Evolutionary conservation across 2,329 filamentous ascomycete genomes (phyloP).

Genomic region (Chalara sp.): DNA sequence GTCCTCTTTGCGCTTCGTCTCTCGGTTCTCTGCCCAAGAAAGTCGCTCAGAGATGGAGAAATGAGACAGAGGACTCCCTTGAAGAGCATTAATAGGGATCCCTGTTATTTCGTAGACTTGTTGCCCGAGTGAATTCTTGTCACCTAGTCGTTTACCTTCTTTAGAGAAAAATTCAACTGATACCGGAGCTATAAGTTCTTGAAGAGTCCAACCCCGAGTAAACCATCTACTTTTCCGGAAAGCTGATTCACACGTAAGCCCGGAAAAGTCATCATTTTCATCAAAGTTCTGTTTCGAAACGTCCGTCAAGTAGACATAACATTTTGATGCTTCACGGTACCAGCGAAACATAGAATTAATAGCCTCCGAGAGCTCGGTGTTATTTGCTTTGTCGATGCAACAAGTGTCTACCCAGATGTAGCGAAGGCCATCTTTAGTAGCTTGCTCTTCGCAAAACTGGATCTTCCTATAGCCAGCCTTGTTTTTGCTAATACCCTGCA

Average conservation of each 20-base stretch:
- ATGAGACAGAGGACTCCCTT: background rate
- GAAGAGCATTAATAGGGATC: background rate
- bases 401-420: too few species aligned
- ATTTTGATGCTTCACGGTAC: too few species aligned
- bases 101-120: constrained; percentile 1
- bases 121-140: background rate
- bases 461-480: constrained; percentile 1
- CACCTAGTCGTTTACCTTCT: background rate
- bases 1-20: background rate
- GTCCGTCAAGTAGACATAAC: too few species aligned
- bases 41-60: background rate
- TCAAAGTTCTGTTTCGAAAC: background rate
- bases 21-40: background rate
- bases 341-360: too few species aligned
- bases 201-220: too few species aligned
- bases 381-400: too few species aligned
- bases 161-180: constrained; percentile 1
- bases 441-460: background rate
- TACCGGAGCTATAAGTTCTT: background rate
- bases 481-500: background rate
- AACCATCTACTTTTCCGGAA: too few species aligned
- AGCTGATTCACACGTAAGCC: too few species aligned
- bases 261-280: too few species aligned
- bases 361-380: too few species aligned
- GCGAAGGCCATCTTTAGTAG: background rate